These are phyloP conservation scores for Onygenales sp. DNA, from an alignment of 2,329 filamentous ascomycete species.

Conservation along the genomic window DNA sequence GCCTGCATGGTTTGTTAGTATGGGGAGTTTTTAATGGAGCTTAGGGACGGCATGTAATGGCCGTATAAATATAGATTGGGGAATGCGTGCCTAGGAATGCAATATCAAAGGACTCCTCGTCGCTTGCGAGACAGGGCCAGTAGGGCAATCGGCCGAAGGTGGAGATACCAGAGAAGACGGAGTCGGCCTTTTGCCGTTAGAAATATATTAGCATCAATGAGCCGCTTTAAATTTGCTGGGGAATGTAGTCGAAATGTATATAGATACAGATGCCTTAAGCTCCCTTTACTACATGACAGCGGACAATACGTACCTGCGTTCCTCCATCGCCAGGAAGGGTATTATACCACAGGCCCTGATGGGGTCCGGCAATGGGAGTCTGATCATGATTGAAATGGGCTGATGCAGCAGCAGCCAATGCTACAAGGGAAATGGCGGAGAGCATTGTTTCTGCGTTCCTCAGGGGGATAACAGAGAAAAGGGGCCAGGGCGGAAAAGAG, in stretches of 20 bases:
- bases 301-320: constrained; percentile 53
- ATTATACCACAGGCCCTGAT: constrained; percentile 73
- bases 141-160: constrained; percentile 77
- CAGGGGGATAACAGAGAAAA: neutral
- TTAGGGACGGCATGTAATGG: too few relatives aligned
- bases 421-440: constrained; percentile 13
- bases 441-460: neutral
- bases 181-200: constrained; percentile 56
- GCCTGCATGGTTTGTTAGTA: constrained; percentile 34
- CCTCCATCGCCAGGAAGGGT: constrained; percentile 73
- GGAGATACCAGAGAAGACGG: constrained; percentile 78
- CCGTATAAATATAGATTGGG: neutral
- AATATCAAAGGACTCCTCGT: constrained; percentile 68
- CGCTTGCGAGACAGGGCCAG: constrained; percentile 62
- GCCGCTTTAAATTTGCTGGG: neutral
- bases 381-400: constrained; percentile 55
- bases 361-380: constrained; percentile 56
- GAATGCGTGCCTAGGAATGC: constrained; percentile 61
- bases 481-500: constrained; percentile 5
- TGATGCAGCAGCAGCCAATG: constrained; percentile 42
- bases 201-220: neutral
- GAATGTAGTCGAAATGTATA: neutral
- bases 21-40: too few relatives aligned
- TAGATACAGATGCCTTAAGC: too few relatives aligned
- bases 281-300: too few relatives aligned